These are phyloP conservation scores for Neurospora sp. DNA, from an alignment of 2,329 filamentous ascomycete genomes.

Conservation along the genomic window DNA sequence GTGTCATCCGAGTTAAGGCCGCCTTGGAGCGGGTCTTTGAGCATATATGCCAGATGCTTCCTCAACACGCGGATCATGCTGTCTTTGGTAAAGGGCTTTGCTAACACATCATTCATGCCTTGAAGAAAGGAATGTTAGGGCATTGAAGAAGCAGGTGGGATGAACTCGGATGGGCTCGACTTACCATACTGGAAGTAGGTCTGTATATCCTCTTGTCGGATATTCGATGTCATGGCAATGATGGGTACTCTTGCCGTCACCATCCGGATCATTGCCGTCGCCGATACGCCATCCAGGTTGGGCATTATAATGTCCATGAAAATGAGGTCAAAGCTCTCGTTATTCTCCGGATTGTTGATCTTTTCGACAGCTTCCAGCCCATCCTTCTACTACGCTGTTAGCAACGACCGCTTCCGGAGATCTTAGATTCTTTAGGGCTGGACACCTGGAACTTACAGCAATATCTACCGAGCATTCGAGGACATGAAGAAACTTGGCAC, in stretches of 20 bases:
- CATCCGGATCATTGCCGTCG: conserved; percentile 85
- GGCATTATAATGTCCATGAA: conserved; percentile 98
- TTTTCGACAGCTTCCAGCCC: conserved; percentile 88
- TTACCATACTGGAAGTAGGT: conserved; percentile 95
- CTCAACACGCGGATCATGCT: conserved; percentile 78
- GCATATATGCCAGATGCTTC: conserved; percentile 76
- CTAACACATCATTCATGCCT: conserved; percentile 97
- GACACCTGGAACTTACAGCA: conserved; percentile 39
- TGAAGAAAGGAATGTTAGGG: conserved; percentile 18
- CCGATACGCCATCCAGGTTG: conserved; percentile 85
- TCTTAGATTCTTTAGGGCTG: neutral
- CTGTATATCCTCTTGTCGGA: conserved; percentile 89
- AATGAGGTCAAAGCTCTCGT: conserved; percentile 53
- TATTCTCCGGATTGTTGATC: conserved; percentile 40
- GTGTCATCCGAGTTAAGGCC: conserved; percentile 26
- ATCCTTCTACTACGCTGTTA: conserved; percentile 48
- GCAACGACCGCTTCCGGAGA: neutral
- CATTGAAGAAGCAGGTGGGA: neutral
- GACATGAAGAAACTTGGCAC: conserved; percentile 54
- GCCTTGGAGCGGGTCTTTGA: conserved; percentile 49
- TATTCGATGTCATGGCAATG: conserved; percentile 98
- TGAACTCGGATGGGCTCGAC: conserved; percentile 21
- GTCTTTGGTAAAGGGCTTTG: conserved; percentile 90
- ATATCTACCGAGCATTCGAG: conserved; percentile 59
- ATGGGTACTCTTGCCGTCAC: conserved; percentile 76